These are phyloP conservation scores for Myxozyma mucilagina DNA, from an alignment of 805 yeast genomes.

Conservation along the genomic window DNA sequence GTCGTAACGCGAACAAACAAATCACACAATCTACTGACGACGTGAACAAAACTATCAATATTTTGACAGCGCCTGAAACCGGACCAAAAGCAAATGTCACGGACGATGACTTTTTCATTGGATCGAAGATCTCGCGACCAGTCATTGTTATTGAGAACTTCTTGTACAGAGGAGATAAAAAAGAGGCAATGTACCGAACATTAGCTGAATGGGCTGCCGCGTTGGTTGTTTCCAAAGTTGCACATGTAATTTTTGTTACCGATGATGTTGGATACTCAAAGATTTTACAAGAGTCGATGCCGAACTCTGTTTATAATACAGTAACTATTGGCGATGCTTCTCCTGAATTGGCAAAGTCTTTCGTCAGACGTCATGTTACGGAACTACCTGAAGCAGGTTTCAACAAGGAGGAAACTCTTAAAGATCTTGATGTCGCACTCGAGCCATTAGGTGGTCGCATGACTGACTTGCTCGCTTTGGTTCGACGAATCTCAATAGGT, in stretches of 20 bases:
- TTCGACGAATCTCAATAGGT: slow-evolving; percentile 83
- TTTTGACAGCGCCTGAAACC: slow-evolving; percentile 25
- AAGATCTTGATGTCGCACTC: slow-evolving; percentile 56
- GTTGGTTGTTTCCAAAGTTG: slow-evolving; percentile 72
- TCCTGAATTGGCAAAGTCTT: slow-evolving; percentile 63
- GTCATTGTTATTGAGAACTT: slow-evolving; percentile 80
- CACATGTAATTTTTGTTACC: slow-evolving; percentile 86
- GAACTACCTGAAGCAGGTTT: slow-evolving; percentile 34
- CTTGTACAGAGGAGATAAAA: slow-evolving; percentile 56
- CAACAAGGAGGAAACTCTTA: slow-evolving; percentile 33
- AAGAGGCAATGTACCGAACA: slow-evolving; percentile 67
- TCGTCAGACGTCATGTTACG: slow-evolving; percentile 51
- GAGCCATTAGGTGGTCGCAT: slow-evolving; percentile 91
- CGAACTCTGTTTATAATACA: slow-evolving; percentile 81
- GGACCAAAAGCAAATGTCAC: slow-evolving; percentile 21
- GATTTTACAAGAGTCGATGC: slow-evolving; percentile 67
- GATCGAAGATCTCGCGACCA: slow-evolving; percentile 82
- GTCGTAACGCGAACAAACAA: background rate
- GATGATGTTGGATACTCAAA: slow-evolving; percentile 79
- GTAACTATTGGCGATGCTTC: slow-evolving; percentile 81
- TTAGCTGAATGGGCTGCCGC: slow-evolving; percentile 88
- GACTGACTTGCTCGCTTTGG: slow-evolving; percentile 88
- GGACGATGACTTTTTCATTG: slow-evolving; percentile 75
- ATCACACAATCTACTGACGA: background rate
- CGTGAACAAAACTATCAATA: background rate